Conservation (phyloP, 2,329 filamentous ascomycete species). For the Chaetomium sp. region DNA sequence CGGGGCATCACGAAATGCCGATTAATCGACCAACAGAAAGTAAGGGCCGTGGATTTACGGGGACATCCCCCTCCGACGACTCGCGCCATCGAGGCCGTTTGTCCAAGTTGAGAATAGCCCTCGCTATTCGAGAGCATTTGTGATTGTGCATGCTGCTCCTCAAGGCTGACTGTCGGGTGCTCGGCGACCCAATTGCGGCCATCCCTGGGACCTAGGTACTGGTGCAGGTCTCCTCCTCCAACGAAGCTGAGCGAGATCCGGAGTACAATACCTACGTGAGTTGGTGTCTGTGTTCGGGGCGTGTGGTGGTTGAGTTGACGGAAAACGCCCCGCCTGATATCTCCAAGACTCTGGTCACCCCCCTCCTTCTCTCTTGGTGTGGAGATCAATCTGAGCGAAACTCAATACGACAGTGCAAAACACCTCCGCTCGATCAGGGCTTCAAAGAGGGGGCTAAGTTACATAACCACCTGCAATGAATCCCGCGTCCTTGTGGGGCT, state of each 20-base stretch:
- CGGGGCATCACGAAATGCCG: not conserved
- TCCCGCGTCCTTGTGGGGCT: constrained; percentile 2
- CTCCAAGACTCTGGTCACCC: too few species aligned
- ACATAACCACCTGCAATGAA: not conserved
- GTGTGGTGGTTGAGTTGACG: too few species aligned
- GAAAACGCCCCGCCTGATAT: too few species aligned
- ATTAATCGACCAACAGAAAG: too few species aligned
- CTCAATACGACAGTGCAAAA: not conserved
- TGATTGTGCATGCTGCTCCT: not conserved
- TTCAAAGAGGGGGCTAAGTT: too few species aligned
- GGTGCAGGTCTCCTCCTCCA: not conserved
- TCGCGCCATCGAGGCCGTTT: not conserved
- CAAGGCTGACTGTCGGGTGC: not conserved
- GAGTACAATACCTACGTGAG: too few species aligned
- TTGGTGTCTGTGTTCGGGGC: too few species aligned
- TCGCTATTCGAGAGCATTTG: not conserved
- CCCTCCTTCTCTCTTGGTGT: too few species aligned
- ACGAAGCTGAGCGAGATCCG: too few species aligned
- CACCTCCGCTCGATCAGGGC: not conserved
- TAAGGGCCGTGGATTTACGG: not conserved
- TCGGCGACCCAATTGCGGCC: constrained; percentile 6
- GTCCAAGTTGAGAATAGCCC: not conserved
- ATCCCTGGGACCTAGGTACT: constrained; percentile 2
- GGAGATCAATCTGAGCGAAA: not conserved
- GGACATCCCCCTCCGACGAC: not conserved